phyloP scores from a whole-genome alignment of 805 yeast genomes.

The Schwanniomyces vanrijiae region DNA sequence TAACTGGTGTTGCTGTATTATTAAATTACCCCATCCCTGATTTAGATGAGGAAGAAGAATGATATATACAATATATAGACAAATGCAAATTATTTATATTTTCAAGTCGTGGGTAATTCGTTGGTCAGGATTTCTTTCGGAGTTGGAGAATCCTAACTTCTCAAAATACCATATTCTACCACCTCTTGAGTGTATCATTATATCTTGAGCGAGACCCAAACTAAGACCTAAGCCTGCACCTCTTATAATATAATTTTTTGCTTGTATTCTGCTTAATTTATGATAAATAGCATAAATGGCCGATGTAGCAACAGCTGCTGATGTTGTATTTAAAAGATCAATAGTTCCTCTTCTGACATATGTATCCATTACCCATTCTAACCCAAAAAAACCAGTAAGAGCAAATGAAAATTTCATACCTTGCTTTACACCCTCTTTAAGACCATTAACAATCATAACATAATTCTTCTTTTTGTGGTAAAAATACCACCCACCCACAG shows the following conservation, averaged over 20 bases:
- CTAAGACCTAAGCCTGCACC: slow-evolving; percentile 61
- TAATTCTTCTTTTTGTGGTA: slow-evolving; percentile 83
- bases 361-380: slow-evolving; percentile 63
- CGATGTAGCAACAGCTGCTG: slow-evolving; percentile 55
- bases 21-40: slow-evolving; percentile 82
- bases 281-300: slow-evolving; percentile 47
- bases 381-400: slow-evolving; percentile 51
- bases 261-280: slow-evolving; percentile 44
- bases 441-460: slow-evolving; percentile 60
- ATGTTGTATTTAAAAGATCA: slow-evolving; percentile 64
- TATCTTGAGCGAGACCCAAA: slow-evolving; percentile 69
- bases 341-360: slow-evolving; percentile 43
- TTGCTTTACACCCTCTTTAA: slow-evolving; percentile 45
- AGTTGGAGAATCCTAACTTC: slow-evolving; percentile 20
- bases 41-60: slow-evolving; percentile 58
- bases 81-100: not conserved
- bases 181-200: slow-evolving; percentile 55
- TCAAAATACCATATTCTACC: slow-evolving; percentile 66
- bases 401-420: slow-evolving; percentile 38
- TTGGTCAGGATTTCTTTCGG: slow-evolving; percentile 5
- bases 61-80: slow-evolving; percentile 4
- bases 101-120: slow-evolving; percentile 1
- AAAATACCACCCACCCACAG: slow-evolving; percentile 84
- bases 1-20: slow-evolving; percentile 90
- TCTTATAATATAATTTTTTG: slow-evolving; percentile 40